Evolutionary conservation across 116 monocot genomes (phyloP).

Genomic region (Posidonia oceanica): DNA sequence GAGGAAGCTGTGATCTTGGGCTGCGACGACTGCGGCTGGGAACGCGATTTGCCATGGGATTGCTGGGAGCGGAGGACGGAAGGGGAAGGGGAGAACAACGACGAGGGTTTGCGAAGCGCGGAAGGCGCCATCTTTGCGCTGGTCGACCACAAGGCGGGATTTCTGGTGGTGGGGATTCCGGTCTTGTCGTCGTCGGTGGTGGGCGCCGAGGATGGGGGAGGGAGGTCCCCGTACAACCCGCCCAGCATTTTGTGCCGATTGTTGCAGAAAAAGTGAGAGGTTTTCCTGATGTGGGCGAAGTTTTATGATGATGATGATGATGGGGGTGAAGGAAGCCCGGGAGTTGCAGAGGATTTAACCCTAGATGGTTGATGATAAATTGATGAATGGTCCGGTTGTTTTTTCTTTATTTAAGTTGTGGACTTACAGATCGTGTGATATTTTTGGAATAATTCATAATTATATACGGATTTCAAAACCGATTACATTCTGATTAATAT

Average conservation of each 20-base stretch:
- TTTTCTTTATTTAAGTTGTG: too few species aligned
- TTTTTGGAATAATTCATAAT: too few species aligned
- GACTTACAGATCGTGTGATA: too few species aligned
- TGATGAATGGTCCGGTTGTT: not conserved
- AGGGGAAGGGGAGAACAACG: slow-evolving; percentile 38
- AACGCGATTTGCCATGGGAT: slow-evolving; percentile 27
- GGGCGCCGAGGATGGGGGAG: slow-evolving; percentile 59
- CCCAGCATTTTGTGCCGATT: slow-evolving; percentile 45
- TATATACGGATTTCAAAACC: too few species aligned
- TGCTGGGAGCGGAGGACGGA: slow-evolving; percentile 50
- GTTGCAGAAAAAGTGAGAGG: not conserved
- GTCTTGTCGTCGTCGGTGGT: slow-evolving; percentile 59
- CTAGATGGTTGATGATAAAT: not conserved
- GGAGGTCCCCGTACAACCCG: slow-evolving; percentile 92
- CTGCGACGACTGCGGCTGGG: slow-evolving; percentile 15
- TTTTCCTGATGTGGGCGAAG: too few species aligned
- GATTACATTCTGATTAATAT: too few species aligned
- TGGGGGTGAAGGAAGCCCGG: too few species aligned
- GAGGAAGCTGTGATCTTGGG: slow-evolving; percentile 10
- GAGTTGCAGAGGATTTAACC: not conserved
- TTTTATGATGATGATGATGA: too few species aligned
- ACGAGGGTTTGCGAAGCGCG: slow-evolving; percentile 58
- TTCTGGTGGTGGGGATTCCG: slow-evolving; percentile 8
- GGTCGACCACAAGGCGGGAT: slow-evolving; percentile 82
- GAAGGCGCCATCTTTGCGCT: slow-evolving; percentile 92